Conservation (phyloP, 2,329 filamentous ascomycete genomes). For the Trichoderma endophyticum region DNA sequence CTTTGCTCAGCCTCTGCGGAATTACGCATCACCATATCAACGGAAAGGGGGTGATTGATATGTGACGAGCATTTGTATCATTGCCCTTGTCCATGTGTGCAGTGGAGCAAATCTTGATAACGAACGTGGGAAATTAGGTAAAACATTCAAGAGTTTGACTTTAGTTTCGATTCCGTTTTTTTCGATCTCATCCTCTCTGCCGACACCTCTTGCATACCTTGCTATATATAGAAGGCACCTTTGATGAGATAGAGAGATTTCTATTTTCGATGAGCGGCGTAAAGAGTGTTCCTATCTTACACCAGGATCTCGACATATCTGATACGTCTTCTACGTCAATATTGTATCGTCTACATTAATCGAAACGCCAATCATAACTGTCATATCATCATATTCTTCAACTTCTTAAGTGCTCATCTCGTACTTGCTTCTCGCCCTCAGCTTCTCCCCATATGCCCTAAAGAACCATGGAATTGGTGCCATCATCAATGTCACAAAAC, state of each 20-base stretch:
- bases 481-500: conserved; percentile 37
- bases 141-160: not conserved
- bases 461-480: conserved; percentile 37
- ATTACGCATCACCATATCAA: not conserved
- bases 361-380: not conserved
- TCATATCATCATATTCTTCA: not conserved
- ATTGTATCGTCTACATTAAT: not conserved
- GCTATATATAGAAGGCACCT: not conserved
- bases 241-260: not conserved
- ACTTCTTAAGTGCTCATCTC: conserved; percentile 25
- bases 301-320: not conserved
- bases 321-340: not conserved
- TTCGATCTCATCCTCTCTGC: not conserved
- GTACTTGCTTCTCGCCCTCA: conserved; percentile 27
- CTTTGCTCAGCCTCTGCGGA: not conserved
- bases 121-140: not conserved
- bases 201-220: no score
- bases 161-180: not conserved
- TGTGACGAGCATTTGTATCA: not conserved
- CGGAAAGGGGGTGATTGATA: not conserved
- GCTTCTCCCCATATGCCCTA: conserved; percentile 25
- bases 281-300: not conserved
- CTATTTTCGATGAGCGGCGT: not conserved
- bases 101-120: not conserved
- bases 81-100: not conserved